Conservation (phyloP, 208 protist species). For the Crithidia bombi region DNA sequence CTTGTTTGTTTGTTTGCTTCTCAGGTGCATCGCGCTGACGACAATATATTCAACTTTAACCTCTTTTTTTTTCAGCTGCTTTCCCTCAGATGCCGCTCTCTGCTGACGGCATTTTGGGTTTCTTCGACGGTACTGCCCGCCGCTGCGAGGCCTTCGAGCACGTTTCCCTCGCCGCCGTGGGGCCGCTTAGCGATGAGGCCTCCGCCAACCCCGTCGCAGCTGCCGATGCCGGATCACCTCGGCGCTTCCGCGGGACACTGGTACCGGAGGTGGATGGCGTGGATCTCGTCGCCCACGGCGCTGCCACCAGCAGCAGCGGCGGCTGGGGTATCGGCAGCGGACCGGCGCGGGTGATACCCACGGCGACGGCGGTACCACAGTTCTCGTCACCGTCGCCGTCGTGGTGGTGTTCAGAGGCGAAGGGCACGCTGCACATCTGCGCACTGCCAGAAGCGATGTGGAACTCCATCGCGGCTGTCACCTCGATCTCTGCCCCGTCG, state of each 20-base stretch:
- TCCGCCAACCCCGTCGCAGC: neutral
- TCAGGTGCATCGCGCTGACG: neutral
- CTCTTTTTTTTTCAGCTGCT: neutral
- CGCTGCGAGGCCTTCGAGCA: slow-evolving; percentile 28
- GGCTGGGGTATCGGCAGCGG: neutral
- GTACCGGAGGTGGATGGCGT: neutral
- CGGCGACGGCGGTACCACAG: neutral
- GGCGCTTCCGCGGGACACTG: neutral
- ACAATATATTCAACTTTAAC: too few species aligned
- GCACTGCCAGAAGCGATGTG: slow-evolving; percentile 27
- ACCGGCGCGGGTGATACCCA: neutral
- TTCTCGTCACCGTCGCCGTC: neutral
- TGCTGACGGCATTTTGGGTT: slow-evolving; percentile 13
- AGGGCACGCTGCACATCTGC: slow-evolving; percentile 27
- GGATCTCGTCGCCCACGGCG: neutral
- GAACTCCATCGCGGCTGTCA: slow-evolving; percentile 18
- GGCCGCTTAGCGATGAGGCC: neutral
- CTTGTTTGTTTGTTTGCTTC: neutral
- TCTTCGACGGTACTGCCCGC: slow-evolving; percentile 9
- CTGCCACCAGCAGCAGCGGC: neutral
- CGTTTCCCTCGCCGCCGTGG: slow-evolving; percentile 17
- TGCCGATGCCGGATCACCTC: neutral
- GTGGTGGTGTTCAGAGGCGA: neutral
- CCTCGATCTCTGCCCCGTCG: slow-evolving; percentile 17
- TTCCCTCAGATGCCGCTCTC: slow-evolving; percentile 32